Conservation (phyloP, 2,329 filamentous ascomycete species). For the Daldinia sp. region DNA sequence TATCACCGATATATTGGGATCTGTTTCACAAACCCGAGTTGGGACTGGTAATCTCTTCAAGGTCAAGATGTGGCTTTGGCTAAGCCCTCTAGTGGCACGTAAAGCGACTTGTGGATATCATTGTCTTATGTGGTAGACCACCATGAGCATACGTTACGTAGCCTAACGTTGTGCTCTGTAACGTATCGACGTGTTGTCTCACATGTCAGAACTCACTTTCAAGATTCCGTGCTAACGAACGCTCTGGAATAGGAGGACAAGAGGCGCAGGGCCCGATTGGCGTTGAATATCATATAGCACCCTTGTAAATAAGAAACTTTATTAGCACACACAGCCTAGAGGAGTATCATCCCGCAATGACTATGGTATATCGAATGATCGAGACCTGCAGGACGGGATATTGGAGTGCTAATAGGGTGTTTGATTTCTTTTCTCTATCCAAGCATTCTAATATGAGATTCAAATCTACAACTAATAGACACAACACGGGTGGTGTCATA, state of each 20-base stretch:
- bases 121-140: neutral
- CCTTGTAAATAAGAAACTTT: neutral
- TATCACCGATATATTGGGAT: neutral
- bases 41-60: neutral
- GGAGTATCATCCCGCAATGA: neutral
- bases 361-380: constrained; percentile 1
- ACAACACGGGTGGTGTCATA: neutral
- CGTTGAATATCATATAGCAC: neutral
- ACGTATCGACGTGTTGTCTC: neutral
- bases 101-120: neutral
- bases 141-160: neutral
- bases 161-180: neutral
- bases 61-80: neutral
- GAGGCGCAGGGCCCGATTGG: neutral
- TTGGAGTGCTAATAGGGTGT: neutral
- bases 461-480: neutral
- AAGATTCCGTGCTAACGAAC: neutral
- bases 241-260: constrained; percentile 3
- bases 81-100: no score
- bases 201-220: neutral
- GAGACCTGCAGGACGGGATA: neutral
- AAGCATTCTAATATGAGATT: constrained; percentile 11
- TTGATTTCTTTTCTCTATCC: constrained; percentile 14
- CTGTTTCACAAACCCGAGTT: neutral
- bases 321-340: constrained; percentile 2